phyloP scores from a whole-genome alignment of 768 basidiomycete species.

The Exsudoporus frostii region DNA sequence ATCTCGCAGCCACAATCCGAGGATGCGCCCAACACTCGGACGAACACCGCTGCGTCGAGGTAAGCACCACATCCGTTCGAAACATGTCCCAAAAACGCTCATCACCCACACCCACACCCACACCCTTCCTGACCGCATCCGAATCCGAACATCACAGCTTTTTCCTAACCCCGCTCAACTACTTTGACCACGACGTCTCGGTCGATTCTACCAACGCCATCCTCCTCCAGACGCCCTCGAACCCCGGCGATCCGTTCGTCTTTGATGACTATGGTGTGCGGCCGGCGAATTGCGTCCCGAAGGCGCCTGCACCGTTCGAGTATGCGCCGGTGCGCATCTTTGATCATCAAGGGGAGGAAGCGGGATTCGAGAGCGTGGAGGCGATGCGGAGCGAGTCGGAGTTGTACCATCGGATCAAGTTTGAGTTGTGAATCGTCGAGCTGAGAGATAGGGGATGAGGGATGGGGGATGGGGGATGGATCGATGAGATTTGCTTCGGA shows the following conservation, averaged over 20 bases:
- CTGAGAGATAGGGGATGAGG: background rate
- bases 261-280: slow-evolving; percentile 55
- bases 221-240: slow-evolving; percentile 39
- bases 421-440: slow-evolving; percentile 18
- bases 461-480: too few relatives aligned
- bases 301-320: slow-evolving; percentile 36
- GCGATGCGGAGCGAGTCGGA: slow-evolving; percentile 41
- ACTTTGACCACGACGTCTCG: slow-evolving; percentile 60
- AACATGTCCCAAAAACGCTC: background rate
- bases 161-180: slow-evolving; percentile 60
- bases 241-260: slow-evolving; percentile 37
- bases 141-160: slow-evolving; percentile 36
- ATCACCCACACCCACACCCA: too few relatives aligned
- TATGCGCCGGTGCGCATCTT: slow-evolving; percentile 35
- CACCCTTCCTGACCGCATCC: background rate
- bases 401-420: slow-evolving; percentile 38
- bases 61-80: slow-evolving; percentile 19
- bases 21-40: slow-evolving; percentile 60
- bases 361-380: slow-evolving; percentile 30
- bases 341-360: slow-evolving; percentile 34
- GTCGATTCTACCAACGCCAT: slow-evolving; percentile 56
- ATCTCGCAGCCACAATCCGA: slow-evolving; percentile 53
- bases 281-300: slow-evolving; percentile 38
- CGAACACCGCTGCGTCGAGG: slow-evolving; percentile 54
- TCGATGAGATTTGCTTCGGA: background rate